phyloP scores from a whole-genome alignment of 2,329 filamentous ascomycete genomes.

The Dactylellina drechsleri region DNA sequence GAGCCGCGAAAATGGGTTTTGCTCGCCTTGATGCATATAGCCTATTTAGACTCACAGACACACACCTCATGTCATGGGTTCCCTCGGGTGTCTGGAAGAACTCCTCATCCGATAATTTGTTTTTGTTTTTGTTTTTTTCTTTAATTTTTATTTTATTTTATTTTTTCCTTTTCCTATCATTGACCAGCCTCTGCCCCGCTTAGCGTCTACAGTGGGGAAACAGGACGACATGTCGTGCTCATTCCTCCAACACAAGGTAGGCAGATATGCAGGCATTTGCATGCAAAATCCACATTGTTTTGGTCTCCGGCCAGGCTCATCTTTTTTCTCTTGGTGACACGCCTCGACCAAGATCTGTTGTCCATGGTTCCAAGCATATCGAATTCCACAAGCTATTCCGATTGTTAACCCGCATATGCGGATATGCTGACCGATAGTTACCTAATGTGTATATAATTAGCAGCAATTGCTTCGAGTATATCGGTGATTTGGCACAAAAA shows the following conservation, averaged over 20 bases:
- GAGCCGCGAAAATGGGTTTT: constrained; percentile 52
- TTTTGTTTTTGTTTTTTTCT: constrained; percentile 26
- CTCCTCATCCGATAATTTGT: constrained; percentile 53
- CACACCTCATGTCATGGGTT: constrained; percentile 41
- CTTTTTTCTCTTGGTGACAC: constrained; percentile 16
- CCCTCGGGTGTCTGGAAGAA: constrained; percentile 48
- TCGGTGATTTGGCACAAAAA: constrained; percentile 12
- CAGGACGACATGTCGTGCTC: constrained; percentile 37
- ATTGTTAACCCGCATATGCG: constrained; percentile 29
- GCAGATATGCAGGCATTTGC: neutral
- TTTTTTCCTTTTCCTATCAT: constrained; percentile 1
- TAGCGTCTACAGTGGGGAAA: constrained; percentile 29
- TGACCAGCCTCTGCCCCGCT: constrained; percentile 16
- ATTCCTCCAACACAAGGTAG: constrained; percentile 16
- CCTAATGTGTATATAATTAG: constrained; percentile 33
- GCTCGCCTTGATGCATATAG: constrained; percentile 33
- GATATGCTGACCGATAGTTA: constrained; percentile 8
- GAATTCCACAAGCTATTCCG: constrained; percentile 2
- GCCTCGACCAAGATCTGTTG: constrained; percentile 32
- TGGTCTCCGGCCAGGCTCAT: too few species aligned
- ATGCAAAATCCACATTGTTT: too few species aligned
- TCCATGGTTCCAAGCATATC: constrained; percentile 29
- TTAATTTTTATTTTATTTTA: neutral
- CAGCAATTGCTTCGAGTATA: constrained; percentile 11
- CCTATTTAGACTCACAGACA: constrained; percentile 50